Percentiles rank a stretch among this genome's conserved stretches.
Conservation (phyloP, 2,329 filamentous ascomycete genomes). For the Claviceps monticola region DNA sequence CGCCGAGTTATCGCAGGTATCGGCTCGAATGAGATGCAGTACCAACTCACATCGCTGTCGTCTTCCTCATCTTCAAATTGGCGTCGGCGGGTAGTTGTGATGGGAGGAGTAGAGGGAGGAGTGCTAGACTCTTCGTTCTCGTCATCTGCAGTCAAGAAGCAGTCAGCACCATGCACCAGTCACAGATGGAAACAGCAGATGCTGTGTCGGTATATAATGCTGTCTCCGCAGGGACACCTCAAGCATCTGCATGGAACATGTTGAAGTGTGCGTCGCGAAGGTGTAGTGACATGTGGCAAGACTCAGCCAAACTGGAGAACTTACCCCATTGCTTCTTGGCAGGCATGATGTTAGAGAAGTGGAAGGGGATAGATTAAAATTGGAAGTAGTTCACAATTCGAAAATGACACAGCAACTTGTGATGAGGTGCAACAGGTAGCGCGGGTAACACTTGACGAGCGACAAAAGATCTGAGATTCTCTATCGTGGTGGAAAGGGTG, state of each 20-base stretch:
- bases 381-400: neutral
- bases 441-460: neutral
- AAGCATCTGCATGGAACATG: constrained; percentile 1
- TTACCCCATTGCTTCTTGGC: constrained; percentile 30
- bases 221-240: constrained; percentile 2
- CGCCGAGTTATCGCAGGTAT: too few species aligned
- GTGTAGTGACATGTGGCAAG: constrained; percentile 5
- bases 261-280: neutral
- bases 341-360: constrained; percentile 18
- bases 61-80: constrained; percentile 91
- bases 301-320: constrained; percentile 6
- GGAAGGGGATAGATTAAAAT: neutral
- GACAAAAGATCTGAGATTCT: neutral
- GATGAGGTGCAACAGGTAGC: neutral
- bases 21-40: too few species aligned
- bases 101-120: constrained; percentile 23
- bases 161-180: constrained; percentile 11
- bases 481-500: neutral
- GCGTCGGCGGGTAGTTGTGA: constrained; percentile 27
- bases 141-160: constrained; percentile 19
- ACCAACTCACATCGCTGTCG: constrained; percentile 55
- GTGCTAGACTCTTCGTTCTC: constrained; percentile 25
- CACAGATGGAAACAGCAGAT: constrained; percentile 1
- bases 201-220: constrained; percentile 1
- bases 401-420: neutral